phyloP scores from a whole-genome alignment of 768 basidiomycete species.

The Lentinula lateritia region DNA sequence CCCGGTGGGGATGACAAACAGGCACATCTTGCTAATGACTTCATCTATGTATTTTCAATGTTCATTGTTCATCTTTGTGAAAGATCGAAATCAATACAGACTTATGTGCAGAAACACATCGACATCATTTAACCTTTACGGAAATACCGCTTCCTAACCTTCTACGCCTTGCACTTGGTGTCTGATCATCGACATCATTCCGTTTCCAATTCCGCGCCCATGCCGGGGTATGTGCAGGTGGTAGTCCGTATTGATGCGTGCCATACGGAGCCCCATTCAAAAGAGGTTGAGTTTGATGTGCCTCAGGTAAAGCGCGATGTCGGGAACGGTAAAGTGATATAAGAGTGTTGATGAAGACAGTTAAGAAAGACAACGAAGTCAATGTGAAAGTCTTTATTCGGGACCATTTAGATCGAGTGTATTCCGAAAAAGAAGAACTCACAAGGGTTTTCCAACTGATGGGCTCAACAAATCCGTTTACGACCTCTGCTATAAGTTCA shows the following conservation, averaged over 20 bases:
- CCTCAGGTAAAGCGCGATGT: slow-evolving; percentile 38
- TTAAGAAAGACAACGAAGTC: slow-evolving; percentile 71
- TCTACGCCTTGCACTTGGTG: slow-evolving; percentile 24
- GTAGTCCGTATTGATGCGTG: slow-evolving; percentile 39
- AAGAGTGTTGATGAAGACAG: slow-evolving; percentile 76
- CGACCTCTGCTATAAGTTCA: slow-evolving; percentile 92
- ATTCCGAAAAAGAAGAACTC: slow-evolving; percentile 21
- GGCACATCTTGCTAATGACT: no score
- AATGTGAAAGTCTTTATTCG: slow-evolving; percentile 58
- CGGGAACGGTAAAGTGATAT: slow-evolving; percentile 72
- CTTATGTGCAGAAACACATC: neutral
- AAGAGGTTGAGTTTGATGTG: slow-evolving; percentile 27
- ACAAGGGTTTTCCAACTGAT: slow-evolving; percentile 98
- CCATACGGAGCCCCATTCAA: slow-evolving; percentile 35
- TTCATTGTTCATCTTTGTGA: no score
- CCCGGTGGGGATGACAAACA: no score
- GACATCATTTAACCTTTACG: slow-evolving; percentile 27
- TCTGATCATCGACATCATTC: slow-evolving; percentile 21
- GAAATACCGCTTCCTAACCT: slow-evolving; percentile 30
- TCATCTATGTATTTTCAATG: no score
- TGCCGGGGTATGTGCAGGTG: slow-evolving; percentile 42
- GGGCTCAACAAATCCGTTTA: slow-evolving; percentile 94
- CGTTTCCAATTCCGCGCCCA: slow-evolving; percentile 38
- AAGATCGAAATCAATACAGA: neutral
- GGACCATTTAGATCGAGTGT: neutral